phyloP scores from a whole-genome alignment of 1,284 basidiomycete genomes.

The Kwoniella shivajii region DNA sequence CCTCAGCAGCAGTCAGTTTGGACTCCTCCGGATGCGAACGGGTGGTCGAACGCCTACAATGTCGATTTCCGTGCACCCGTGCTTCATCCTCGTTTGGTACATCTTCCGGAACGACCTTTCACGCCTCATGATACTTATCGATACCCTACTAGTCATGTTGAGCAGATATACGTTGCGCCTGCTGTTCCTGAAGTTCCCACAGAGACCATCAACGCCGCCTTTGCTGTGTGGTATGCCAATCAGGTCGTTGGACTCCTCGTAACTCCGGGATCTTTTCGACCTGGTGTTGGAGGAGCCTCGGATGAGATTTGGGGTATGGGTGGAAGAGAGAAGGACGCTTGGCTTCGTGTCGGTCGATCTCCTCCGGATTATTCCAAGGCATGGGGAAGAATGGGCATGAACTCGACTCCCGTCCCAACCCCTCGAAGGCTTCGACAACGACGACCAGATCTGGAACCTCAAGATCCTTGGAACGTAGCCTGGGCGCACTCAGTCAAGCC shows the following conservation, averaged over 20 bases:
- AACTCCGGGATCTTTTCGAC: slow-evolving; percentile 33
- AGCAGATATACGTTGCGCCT: slow-evolving; percentile 20
- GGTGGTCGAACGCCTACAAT: slow-evolving; percentile 4
- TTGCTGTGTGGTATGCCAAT: slow-evolving; percentile 35
- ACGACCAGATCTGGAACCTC: slow-evolving; percentile 15
- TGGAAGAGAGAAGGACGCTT: slow-evolving; percentile 29
- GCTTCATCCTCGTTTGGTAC: slow-evolving; percentile 13
- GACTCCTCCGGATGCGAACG: slow-evolving; percentile 14
- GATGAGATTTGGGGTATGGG: slow-evolving; percentile 30
- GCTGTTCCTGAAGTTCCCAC: slow-evolving; percentile 7
- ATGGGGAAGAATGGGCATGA: slow-evolving; percentile 35
- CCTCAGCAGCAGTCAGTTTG: slow-evolving; percentile 13
- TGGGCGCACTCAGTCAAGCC: slow-evolving; percentile 20
- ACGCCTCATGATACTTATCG: slow-evolving; percentile 29
- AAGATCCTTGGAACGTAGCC: slow-evolving; percentile 28
- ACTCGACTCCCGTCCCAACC: slow-evolving; percentile 7
- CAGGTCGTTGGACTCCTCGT: slow-evolving; percentile 32
- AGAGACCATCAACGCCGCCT: slow-evolving; percentile 22
- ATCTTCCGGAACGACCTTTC: slow-evolving; percentile 16
- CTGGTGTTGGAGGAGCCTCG: slow-evolving; percentile 29
- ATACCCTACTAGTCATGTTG: slow-evolving; percentile 20
- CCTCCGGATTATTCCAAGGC: slow-evolving; percentile 20
- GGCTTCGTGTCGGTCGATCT: slow-evolving; percentile 23
- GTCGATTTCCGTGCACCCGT: slow-evolving; percentile 18
- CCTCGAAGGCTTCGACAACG: slow-evolving; percentile 5